A percentile compares a stretch with the other conserved stretches of the same genome.
phyloP scores from a whole-genome alignment of 2,329 filamentous ascomycete genomes.

The Ceratocystis lukuohia region DNA sequence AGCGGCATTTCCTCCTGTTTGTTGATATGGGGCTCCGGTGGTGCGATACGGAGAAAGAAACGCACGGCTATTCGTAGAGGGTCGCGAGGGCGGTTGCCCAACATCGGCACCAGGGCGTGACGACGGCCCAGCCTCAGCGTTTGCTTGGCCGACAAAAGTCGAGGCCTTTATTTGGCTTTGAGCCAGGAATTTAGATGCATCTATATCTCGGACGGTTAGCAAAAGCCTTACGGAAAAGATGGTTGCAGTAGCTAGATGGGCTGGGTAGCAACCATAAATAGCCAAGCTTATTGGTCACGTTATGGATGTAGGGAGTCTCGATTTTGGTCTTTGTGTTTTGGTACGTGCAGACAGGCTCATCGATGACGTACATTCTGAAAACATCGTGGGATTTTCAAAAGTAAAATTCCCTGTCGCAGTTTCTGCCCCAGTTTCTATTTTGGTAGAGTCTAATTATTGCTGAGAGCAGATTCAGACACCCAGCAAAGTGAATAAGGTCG shows the following conservation, averaged over 20 bases:
- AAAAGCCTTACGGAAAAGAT: background rate
- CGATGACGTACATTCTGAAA: conserved; percentile 66
- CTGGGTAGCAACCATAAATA: background rate
- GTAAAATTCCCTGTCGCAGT: background rate
- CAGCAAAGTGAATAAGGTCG: background rate
- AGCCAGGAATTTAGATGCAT: conserved; percentile 90
- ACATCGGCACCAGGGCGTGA: conserved; percentile 26
- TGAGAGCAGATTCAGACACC: background rate
- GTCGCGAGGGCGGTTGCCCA: conserved; percentile 5
- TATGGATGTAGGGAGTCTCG: conserved; percentile 4
- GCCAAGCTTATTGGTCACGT: conserved; percentile 15
- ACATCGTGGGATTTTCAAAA: conserved; percentile 26
- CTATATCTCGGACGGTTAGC: conserved; percentile 34
- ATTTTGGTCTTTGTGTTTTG: background rate
- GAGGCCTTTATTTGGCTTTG: conserved; percentile 90
- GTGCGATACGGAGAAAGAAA: conserved; percentile 34
- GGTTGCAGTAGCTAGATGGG: background rate
- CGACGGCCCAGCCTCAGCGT: conserved; percentile 29
- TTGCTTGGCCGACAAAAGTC: conserved; percentile 48
- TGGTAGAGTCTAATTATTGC: background rate
- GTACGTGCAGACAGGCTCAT: background rate
- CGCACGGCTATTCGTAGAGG: conserved; percentile 28
- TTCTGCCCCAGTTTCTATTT: background rate
- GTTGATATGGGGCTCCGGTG: conserved; percentile 64
- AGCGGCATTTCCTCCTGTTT: conserved; percentile 37